Evolutionary conservation across 192 early-diverging fungal species (phyloP), one percentile per base, ranked within the genome.

Genomic region (Funneliformis geosporum): DNA sequence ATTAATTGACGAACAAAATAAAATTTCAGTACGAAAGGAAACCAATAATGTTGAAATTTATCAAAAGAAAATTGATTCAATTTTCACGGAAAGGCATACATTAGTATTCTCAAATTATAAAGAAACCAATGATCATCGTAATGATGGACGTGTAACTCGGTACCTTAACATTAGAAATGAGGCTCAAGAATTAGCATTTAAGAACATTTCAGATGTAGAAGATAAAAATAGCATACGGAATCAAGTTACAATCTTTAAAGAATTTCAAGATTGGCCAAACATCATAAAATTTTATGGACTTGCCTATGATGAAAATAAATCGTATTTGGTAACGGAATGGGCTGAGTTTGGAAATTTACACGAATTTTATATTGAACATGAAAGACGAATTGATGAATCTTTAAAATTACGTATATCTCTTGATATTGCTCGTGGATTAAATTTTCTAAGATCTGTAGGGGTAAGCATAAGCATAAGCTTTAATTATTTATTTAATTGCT

Each of bases 401-500:
- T 55, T 55, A 11, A 78, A 78, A 69, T 10, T 69, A 40, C 25
- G 27, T 50, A 60, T 78, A 6, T 65, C 77, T 11, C 8, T 55
- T 39, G 77, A 69, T 40, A 68, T 78, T 78, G 68, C 47, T 50
- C 77, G 77, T 40, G 77, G 65, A 33, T 14, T 78, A 33, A 33
- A 25, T 44, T 78, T 60, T 39, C 60, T 78, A 27, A 65, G 68
- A 38, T 0, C 50, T 14, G 50, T 55, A 16, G 14, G 16, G 50
- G 50, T 55, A 55, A 55, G 0, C 18, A 18, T 55, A 18, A 18
- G 2, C 5, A 18, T 12, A 12, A 33, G 2, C 2, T 12, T 47
- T 47, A 47, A 12, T 47, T 47, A 47, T 10, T 47, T 47, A 47
- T 12, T 10, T 12, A 2, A 9, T 44, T 4, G 8, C 5, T 10